Base-by-base conservation (phyloP, 192 early-diverging fungal species). In the Polychytrium aggregatum region DNA sequence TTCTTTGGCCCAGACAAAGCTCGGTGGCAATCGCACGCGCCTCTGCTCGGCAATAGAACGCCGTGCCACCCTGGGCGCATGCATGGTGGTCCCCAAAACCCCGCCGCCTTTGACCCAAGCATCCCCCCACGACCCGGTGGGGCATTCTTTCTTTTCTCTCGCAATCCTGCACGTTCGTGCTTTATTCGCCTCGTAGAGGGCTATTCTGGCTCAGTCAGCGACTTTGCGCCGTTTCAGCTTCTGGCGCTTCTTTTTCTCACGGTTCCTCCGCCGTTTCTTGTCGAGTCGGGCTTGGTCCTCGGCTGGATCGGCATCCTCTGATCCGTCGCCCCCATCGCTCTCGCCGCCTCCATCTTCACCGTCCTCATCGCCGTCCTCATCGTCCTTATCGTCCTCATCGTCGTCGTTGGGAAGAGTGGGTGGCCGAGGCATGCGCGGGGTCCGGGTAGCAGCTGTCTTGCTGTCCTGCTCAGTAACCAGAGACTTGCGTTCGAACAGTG, bases 401-500 rank as follows among this genome's bases (percentile, higher is more conserved):
- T 9, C 10, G n/a, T 11, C 36, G 36, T 11, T 37, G n/a, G 36
- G n/a, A 37, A 37, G n/a, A 37, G n/a, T n/a, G 36, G 36, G 10
- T 9, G 36, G 36, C 10, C n/a, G 36, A n/a, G 36, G n/a, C n/a
- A n/a, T n/a, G n/a, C 36, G 36, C 36, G n/a, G n/a, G 36, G 10
- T 37, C 10, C n/a, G n/a, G 36, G n/a, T 37, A 37, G n/a, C n/a
- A 37, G 22, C 22, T 41, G 22, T 41, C 22, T 16, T 6, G 5
- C 7, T 24, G 40, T 41, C 7, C 18, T 24, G 5, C 40, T 9
- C 22, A 9, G 6, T 6, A 13, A 6, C 6, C 44, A 5, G 46
- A 48, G 22, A 43, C 31, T 63, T 57, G 13, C 83, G 64, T 30
- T 83, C 81, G 78, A 98, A 96, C 40, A 86, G 79, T 0, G 92